phyloP scores from a whole-genome alignment of 352 stramenopile genomes.

The Lagenidium giganteum region DNA sequence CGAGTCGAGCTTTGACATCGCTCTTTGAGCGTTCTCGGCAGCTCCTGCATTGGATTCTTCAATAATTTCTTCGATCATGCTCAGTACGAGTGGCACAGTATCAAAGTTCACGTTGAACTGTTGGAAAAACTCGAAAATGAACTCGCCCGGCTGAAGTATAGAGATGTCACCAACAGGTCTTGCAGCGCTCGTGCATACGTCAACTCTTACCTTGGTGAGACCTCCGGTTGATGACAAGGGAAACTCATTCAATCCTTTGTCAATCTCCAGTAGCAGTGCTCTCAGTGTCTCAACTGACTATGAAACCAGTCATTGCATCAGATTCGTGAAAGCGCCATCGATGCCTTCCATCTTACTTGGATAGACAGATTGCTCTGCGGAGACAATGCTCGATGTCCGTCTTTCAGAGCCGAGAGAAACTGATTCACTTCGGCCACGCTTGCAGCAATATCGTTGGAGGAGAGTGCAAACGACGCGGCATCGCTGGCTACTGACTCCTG shows the following conservation, averaged over 20 bases:
- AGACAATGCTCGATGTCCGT: slow-evolving; percentile 46
- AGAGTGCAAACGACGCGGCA: slow-evolving; percentile 95
- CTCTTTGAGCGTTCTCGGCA: slow-evolving; percentile 63
- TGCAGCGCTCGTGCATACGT: slow-evolving; percentile 1
- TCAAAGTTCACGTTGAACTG: slow-evolving; percentile 89
- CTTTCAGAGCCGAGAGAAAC: slow-evolving; percentile 65
- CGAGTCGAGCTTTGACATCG: slow-evolving; percentile 71
- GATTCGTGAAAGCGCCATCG: too few species aligned
- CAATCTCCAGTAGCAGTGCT: slow-evolving; percentile 80
- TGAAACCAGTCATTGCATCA: slow-evolving; percentile 4
- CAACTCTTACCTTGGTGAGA: slow-evolving; percentile 69
- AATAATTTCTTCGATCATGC: slow-evolving; percentile 88
- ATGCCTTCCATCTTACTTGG: too few species aligned
- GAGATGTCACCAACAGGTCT: neutral
- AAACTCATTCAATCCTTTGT: slow-evolving; percentile 76
- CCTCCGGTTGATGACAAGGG: slow-evolving; percentile 63
- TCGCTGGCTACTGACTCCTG: slow-evolving; percentile 91
- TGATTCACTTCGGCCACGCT: slow-evolving; percentile 92
- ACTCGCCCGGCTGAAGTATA: slow-evolving; percentile 57
- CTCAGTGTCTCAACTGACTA: slow-evolving; percentile 78
- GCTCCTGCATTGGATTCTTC: slow-evolving; percentile 69
- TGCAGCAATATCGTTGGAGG: slow-evolving; percentile 89
- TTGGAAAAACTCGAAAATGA: slow-evolving; percentile 90
- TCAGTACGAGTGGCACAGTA: slow-evolving; percentile 80
- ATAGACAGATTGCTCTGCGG: slow-evolving; percentile 39